phyloP scores from a whole-genome alignment of 352 stramenopile genomes.

The Peronospora farinosa region DNA sequence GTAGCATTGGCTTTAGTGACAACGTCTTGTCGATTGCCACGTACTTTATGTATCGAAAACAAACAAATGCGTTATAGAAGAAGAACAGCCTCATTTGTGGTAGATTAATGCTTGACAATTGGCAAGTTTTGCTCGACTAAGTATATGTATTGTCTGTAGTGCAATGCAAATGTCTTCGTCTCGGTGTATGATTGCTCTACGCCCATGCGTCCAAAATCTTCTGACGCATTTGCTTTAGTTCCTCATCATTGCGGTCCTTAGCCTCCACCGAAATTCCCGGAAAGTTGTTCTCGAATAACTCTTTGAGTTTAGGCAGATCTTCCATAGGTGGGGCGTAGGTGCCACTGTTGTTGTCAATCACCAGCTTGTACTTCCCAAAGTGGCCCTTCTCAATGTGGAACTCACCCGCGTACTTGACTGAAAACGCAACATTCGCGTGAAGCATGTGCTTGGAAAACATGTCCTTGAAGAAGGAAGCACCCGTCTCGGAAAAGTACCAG shows the following conservation, averaged over 20 bases:
- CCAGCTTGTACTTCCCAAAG: constrained; percentile 27
- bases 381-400: constrained; percentile 30
- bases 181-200: not conserved
- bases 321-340: constrained; percentile 33
- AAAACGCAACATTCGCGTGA: constrained; percentile 24
- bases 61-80: not conserved
- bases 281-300: constrained; percentile 35
- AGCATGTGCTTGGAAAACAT: constrained; percentile 46
- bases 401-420: constrained; percentile 34
- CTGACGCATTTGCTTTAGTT: constrained; percentile 24
- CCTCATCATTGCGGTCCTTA: constrained; percentile 21
- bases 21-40: not conserved
- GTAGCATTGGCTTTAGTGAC: not conserved
- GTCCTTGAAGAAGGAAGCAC: constrained; percentile 39
- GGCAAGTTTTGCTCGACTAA: not conserved
- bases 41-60: not conserved
- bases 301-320: constrained; percentile 28
- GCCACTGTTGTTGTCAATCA: constrained; percentile 44
- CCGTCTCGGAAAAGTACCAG: constrained; percentile 43
- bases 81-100: not conserved
- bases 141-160: not conserved
- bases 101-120: not conserved
- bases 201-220: constrained; percentile 34
- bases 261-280: constrained; percentile 25
- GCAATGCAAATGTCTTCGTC: not conserved